Evolutionary conservation across 179 eudicot species (phyloP).

Genomic region (Corrigiola litoralis): DNA sequence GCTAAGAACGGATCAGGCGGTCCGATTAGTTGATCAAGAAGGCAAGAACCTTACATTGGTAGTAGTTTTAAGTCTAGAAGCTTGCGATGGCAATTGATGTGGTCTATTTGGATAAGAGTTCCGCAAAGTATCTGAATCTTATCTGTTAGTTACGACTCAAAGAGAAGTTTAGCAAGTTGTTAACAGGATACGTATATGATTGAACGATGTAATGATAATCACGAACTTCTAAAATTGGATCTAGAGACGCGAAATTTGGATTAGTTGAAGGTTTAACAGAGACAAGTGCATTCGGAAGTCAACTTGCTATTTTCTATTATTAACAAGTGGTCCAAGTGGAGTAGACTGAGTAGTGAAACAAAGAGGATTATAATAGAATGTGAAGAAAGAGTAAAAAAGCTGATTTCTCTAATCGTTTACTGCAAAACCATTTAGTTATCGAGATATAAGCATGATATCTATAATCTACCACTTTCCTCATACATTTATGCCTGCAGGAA

Average conservation of each 20-base stretch:
- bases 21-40: too few relatives aligned
- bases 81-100: too few relatives aligned
- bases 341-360: too few relatives aligned
- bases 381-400: not conserved
- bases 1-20: too few relatives aligned
- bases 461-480: constrained; percentile 9
- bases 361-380: constrained; percentile 1
- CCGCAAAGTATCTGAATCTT: too few relatives aligned
- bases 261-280: not conserved
- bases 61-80: too few relatives aligned
- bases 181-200: not conserved
- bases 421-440: too few relatives aligned
- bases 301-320: not conserved
- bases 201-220: not conserved
- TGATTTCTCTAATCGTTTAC: not conserved
- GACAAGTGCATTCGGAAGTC: not conserved
- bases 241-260: not conserved
- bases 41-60: too few relatives aligned
- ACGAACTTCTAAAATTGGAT: not conserved
- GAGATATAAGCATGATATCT: constrained; percentile 1
- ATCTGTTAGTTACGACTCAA: not conserved
- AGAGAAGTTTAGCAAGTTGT: constrained; percentile 11
- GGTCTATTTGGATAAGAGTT: too few relatives aligned
- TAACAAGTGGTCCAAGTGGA: too few relatives aligned
- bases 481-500: constrained; percentile 5